Conservation (phyloP, 139 green algal species). For the Desmodesmus armatus region DNA sequence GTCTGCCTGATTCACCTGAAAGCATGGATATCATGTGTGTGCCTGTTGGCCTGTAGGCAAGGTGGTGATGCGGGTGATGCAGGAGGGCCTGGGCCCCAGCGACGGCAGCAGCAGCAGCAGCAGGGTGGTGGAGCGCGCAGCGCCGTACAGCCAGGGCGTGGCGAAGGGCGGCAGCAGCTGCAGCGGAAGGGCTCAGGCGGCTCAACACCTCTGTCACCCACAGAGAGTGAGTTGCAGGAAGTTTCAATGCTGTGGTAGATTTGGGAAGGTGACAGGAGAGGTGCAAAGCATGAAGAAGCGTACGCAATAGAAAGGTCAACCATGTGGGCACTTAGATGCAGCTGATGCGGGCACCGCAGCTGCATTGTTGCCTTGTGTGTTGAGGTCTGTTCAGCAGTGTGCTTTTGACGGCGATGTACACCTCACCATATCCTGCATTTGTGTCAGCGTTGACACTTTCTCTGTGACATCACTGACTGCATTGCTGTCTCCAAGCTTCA, state of each 20-base stretch:
- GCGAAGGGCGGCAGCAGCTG: not conserved
- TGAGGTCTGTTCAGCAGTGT: not conserved
- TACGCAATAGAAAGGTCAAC: not conserved
- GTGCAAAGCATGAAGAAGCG: not conserved
- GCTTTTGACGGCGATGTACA: not conserved
- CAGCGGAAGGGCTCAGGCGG: too few species aligned
- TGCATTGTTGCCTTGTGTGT: not conserved
- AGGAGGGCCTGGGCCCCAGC: not conserved
- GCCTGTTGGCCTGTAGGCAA: not conserved
- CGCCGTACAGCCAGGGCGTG: not conserved
- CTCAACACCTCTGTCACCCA: too few species aligned
- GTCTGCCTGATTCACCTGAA: not conserved
- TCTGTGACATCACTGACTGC: not conserved
- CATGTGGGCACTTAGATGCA: not conserved
- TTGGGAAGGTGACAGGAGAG: not conserved
- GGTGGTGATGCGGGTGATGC: slow-evolving; percentile 10
- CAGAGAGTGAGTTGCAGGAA: not conserved
- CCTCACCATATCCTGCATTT: too few species aligned
- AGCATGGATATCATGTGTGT: not conserved
- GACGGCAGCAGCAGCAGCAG: not conserved
- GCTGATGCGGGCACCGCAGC: not conserved
- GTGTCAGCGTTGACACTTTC: not conserved
- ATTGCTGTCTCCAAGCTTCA: not conserved
- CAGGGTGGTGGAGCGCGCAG: not conserved
- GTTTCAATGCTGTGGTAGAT: not conserved